A percentile compares a stretch with the other conserved stretches of the same genome.
phyloP scores from a whole-genome alignment of 2,329 filamentous ascomycete species.

The Cordyceps militaris region DNA sequence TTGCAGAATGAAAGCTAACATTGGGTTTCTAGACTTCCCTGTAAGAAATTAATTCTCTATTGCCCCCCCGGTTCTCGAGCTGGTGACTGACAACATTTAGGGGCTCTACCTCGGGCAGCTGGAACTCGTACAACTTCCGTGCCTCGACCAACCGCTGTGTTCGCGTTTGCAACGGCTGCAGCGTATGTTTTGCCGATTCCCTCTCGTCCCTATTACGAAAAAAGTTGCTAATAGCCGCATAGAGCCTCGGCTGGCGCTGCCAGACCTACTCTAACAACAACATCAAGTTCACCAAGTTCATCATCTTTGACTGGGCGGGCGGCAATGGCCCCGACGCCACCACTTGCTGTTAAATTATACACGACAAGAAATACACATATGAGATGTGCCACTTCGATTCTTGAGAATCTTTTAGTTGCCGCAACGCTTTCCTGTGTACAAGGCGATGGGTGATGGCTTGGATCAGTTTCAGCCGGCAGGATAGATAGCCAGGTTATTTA shows the following conservation, averaged over 20 bases:
- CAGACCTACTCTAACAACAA: slow-evolving; percentile 14
- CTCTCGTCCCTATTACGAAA: accelerated
- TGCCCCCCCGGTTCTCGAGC: background rate
- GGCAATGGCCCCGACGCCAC: slow-evolving; percentile 13
- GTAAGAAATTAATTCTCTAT: background rate
- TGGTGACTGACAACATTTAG: slow-evolving; percentile 1
- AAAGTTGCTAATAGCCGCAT: background rate
- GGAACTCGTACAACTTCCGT: slow-evolving; percentile 14
- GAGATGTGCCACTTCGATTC: too few relatives aligned
- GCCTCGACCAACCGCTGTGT: slow-evolving; percentile 12
- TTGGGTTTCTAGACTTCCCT: background rate
- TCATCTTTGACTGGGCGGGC: slow-evolving; percentile 15
- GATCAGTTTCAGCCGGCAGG: background rate
- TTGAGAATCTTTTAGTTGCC: too few relatives aligned
- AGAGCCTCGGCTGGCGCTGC: slow-evolving; percentile 8
- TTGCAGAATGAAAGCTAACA: background rate
- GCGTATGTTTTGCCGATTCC: background rate
- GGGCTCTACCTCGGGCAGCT: slow-evolving; percentile 9
- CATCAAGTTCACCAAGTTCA: slow-evolving; percentile 14
- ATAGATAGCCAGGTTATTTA: background rate
- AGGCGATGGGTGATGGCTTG: too few relatives aligned
- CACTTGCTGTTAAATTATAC: slow-evolving; percentile 9
- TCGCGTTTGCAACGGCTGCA: slow-evolving; percentile 13
- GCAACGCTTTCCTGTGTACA: too few relatives aligned
- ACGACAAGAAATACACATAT: background rate